phyloP scores from a whole-genome alignment of 1,284 basidiomycete species.

The Cerrena zonata region DNA sequence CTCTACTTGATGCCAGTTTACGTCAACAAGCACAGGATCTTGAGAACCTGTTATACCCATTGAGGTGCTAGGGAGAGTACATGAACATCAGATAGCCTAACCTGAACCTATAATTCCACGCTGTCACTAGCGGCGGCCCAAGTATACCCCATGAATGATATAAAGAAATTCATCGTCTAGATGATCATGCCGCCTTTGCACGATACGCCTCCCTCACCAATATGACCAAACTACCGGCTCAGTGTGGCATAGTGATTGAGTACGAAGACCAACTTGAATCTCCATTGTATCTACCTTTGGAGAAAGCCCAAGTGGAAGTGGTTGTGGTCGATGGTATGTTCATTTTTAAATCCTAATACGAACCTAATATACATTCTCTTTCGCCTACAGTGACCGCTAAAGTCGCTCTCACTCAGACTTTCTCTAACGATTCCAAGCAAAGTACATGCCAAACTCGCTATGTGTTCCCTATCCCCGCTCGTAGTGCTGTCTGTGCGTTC shows the following conservation, averaged over 20 bases:
- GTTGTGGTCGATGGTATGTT: background rate
- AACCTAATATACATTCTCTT: background rate
- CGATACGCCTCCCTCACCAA: background rate
- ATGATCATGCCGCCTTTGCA: background rate
- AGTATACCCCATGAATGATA: background rate
- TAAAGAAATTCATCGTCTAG: background rate
- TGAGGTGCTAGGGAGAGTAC: background rate
- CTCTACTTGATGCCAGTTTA: too few relatives aligned
- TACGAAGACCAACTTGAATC: background rate
- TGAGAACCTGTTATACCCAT: background rate
- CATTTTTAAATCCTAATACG: too few relatives aligned
- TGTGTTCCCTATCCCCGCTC: slow-evolving; percentile 54
- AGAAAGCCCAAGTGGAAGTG: background rate
- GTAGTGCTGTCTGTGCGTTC: slow-evolving; percentile 45
- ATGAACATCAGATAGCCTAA: background rate
- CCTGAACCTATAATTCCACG: too few relatives aligned
- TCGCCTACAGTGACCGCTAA: slow-evolving; percentile 52
- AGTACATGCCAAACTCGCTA: slow-evolving; percentile 44
- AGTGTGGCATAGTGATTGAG: background rate
- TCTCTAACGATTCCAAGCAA: slow-evolving; percentile 33
- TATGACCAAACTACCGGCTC: background rate
- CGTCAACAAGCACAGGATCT: background rate
- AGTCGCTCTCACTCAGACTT: slow-evolving; percentile 45
- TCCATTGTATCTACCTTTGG: slow-evolving; percentile 1
- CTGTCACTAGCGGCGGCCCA: background rate